phyloP scores from a whole-genome alignment of 495 filamentous ascomycete species.

The Aspergillus conjunctus region DNA sequence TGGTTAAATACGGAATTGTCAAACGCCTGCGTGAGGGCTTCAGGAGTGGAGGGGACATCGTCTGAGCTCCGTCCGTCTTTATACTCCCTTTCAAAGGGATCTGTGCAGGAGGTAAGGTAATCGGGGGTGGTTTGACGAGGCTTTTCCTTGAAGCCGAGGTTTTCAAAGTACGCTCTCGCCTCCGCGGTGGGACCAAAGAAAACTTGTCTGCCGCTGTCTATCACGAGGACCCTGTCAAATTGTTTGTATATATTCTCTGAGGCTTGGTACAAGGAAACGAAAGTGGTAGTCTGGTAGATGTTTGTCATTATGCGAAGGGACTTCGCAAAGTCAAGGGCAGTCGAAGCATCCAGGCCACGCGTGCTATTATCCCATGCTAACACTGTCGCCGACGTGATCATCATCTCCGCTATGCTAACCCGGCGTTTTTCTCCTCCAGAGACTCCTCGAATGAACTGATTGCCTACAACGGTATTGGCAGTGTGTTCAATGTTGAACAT shows the following conservation, averaged over 20 bases:
- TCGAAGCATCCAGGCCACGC: slow-evolving; percentile 80
- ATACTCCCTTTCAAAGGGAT: slow-evolving; percentile 80
- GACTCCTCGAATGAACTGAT: slow-evolving; percentile 79
- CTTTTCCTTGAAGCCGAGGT: slow-evolving; percentile 74
- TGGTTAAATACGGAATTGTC: slow-evolving; percentile 59
- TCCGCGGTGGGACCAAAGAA: slow-evolving; percentile 75
- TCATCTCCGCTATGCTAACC: slow-evolving; percentile 55
- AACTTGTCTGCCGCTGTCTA: slow-evolving; percentile 76
- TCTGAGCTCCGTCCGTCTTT: slow-evolving; percentile 58
- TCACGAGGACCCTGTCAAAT: slow-evolving; percentile 87
- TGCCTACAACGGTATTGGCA: slow-evolving; percentile 76
- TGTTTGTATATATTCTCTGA: slow-evolving; percentile 80
- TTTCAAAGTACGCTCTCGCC: slow-evolving; percentile 77
- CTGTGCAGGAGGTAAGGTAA: slow-evolving; percentile 82
- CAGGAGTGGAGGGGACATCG: slow-evolving; percentile 68
- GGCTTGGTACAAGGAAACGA: slow-evolving; percentile 82
- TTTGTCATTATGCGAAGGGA: slow-evolving; percentile 77
- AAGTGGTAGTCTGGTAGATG: slow-evolving; percentile 76
- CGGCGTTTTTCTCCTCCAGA: slow-evolving; percentile 82
- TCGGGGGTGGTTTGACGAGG: slow-evolving; percentile 86
- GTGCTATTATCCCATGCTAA: slow-evolving; percentile 85
- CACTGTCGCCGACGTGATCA: slow-evolving; percentile 72
- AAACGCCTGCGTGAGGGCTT: slow-evolving; percentile 67
- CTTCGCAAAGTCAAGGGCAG: slow-evolving; percentile 72
- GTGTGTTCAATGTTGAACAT: slow-evolving; percentile 92